These are phyloP conservation scores for Blastobotrys petasosporus DNA, from an alignment of 1,139 yeast species.

Conservation along the genomic window DNA sequence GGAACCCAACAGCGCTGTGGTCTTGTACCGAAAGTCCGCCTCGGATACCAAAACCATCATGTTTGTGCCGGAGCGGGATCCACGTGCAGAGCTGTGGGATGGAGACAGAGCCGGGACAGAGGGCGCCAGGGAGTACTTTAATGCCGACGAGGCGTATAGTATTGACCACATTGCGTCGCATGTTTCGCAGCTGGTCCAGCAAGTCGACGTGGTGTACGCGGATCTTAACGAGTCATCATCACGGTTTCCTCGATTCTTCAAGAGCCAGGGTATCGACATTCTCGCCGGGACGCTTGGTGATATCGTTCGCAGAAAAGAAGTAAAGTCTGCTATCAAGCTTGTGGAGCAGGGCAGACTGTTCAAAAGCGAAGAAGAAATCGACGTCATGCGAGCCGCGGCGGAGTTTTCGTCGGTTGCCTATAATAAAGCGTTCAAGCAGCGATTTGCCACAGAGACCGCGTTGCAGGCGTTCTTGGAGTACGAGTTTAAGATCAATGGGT, in stretches of 20 bases:
- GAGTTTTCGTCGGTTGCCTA: conserved; percentile 76
- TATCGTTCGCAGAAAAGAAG: conserved; percentile 12
- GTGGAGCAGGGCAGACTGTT: conserved; percentile 57
- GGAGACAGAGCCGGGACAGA: conserved; percentile 84
- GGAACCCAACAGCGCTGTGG: conserved; percentile 79
- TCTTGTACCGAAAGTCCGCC: conserved; percentile 56
- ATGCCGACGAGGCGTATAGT: conserved; percentile 71
- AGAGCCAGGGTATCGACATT: conserved; percentile 11
- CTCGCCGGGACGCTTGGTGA: conserved; percentile 12
- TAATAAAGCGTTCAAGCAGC: conserved; percentile 62
- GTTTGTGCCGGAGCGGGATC: conserved; percentile 82
- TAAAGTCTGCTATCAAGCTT: conserved; percentile 31
- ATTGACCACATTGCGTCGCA: conserved; percentile 32
- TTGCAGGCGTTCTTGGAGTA: conserved; percentile 79
- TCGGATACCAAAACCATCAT: conserved; percentile 49
- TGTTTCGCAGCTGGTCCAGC: conserved; percentile 21
- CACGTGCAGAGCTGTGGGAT: conserved; percentile 82
- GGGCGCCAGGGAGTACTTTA: conserved; percentile 77
- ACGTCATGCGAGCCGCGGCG: conserved; percentile 75
- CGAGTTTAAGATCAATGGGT: conserved; percentile 77
- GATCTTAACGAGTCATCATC: conserved; percentile 21
- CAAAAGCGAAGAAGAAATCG: conserved; percentile 72
- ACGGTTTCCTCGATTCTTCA: conserved; percentile 19
- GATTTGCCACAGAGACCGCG: conserved; percentile 66
- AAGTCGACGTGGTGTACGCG: conserved; percentile 25